These are phyloP conservation scores for Boletus reticuloceps DNA, from an alignment of 768 basidiomycete species.

Conservation along the genomic window DNA sequence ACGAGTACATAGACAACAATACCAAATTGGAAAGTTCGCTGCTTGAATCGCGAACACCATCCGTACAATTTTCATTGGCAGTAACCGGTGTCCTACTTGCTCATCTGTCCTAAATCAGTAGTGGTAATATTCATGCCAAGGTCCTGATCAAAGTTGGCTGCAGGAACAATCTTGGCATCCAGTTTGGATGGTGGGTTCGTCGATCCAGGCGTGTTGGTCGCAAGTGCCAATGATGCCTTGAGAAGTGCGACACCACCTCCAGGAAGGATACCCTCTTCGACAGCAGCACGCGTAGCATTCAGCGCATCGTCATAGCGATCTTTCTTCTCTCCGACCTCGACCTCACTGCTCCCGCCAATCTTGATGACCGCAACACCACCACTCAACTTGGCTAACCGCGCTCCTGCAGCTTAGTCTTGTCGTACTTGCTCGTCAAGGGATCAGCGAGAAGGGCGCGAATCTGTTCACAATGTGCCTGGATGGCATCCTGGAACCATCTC, in stretches of 20 bases:
- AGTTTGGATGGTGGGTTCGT: slow-evolving; percentile 47
- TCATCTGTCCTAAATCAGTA: no score
- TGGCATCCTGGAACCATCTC: slow-evolving; percentile 84
- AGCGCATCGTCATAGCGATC: slow-evolving; percentile 96
- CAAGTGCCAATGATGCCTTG: slow-evolving; percentile 73
- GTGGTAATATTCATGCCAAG: slow-evolving; percentile 89
- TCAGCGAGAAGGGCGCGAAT: slow-evolving; percentile 83
- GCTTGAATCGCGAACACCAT: no score
- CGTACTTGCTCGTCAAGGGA: slow-evolving; percentile 85
- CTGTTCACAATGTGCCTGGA: slow-evolving; percentile 94
- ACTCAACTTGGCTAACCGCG: slow-evolving; percentile 94
- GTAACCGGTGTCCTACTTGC: no score
- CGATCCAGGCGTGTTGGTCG: slow-evolving; percentile 48
- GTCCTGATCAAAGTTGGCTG: slow-evolving; percentile 56
- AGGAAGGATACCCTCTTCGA: slow-evolving; percentile 97
- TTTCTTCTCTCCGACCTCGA: slow-evolving; percentile 99
- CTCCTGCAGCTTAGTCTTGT: slow-evolving; percentile 93
- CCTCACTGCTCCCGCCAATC: slow-evolving; percentile 90
- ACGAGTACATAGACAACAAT: no score
- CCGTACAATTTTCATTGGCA: no score
- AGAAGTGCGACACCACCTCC: slow-evolving; percentile 94
- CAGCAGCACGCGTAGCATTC: slow-evolving; percentile 94
- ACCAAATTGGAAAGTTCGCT: no score
- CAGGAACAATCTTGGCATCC: slow-evolving; percentile 61
- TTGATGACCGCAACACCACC: slow-evolving; percentile 99